Conservation (phyloP, 2,329 filamentous ascomycete species). For the Penicillium sp. region DNA sequence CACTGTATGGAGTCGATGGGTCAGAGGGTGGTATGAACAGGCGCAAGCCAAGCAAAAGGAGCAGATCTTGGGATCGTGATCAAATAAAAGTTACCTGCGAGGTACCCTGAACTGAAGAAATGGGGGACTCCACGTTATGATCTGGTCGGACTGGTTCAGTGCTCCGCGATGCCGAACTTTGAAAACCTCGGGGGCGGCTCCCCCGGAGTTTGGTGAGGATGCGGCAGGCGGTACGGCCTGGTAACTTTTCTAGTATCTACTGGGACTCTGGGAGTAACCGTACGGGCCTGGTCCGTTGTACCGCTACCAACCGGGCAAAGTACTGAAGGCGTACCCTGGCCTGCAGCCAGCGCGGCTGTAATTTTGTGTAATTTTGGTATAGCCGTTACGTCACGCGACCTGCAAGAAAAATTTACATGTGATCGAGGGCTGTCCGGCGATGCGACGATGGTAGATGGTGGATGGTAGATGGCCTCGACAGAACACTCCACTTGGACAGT, state of each 20-base stretch:
- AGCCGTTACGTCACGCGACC: constrained; percentile 39
- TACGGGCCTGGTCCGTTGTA: not conserved
- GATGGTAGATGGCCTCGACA: not conserved
- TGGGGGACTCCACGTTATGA: not conserved
- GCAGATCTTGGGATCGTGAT: too few relatives aligned
- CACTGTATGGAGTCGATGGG: not conserved
- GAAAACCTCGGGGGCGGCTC: constrained; percentile 1
- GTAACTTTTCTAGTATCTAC: not conserved
- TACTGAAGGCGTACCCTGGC: not conserved
- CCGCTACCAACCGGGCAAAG: not conserved
- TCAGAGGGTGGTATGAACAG: not conserved
- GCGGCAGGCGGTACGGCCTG: not conserved
- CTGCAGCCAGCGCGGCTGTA: not conserved
- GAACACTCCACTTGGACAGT: constrained; percentile 13
- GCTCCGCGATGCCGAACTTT: constrained; percentile 1
- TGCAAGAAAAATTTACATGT: constrained; percentile 38
- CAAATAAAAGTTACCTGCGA: not conserved
- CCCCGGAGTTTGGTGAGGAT: not conserved
- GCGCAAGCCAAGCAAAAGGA: too few relatives aligned
- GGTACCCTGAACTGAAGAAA: not conserved
- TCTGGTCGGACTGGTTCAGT: not conserved
- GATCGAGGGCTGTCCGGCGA: constrained; percentile 22
- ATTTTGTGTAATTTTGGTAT: constrained; percentile 30
- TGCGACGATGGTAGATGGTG: constrained; percentile 10
- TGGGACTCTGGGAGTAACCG: too few relatives aligned